Conservation (phyloP, 176 grass and related monocot genomes). For the Elaeis guineensis region DNA sequence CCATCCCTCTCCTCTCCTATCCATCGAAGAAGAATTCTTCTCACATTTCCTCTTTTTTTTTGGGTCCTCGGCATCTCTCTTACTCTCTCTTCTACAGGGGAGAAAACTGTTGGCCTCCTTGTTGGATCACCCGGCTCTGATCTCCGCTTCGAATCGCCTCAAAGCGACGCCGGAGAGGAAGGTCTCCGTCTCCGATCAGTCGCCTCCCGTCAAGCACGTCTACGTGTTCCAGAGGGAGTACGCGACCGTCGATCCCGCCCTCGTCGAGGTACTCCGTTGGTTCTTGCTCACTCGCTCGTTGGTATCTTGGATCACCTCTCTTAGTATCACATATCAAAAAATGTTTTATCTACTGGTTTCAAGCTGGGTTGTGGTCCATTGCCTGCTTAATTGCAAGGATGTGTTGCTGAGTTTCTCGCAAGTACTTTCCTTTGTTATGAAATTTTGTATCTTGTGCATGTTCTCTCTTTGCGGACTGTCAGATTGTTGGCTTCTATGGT, state of each 20-base stretch:
- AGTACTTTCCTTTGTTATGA: too few relatives aligned
- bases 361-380: too few relatives aligned
- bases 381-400: too few relatives aligned
- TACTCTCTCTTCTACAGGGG: constrained; percentile 1
- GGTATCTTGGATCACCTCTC: too few relatives aligned
- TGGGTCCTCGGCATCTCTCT: too few relatives aligned
- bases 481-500: too few relatives aligned
- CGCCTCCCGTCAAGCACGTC: constrained; percentile 35
- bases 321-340: too few relatives aligned
- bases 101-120: constrained; percentile 48
- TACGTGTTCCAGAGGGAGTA: constrained; percentile 91
- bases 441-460: too few relatives aligned
- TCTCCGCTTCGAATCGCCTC: constrained; percentile 40
- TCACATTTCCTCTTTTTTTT: background rate
- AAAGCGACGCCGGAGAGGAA: constrained; percentile 33
- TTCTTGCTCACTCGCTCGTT: background rate
- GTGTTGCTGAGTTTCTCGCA: too few relatives aligned
- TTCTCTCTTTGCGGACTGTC: too few relatives aligned
- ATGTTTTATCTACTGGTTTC: too few relatives aligned
- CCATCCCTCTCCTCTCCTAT: constrained; percentile 1
- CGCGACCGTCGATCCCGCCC: constrained; percentile 68
- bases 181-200: constrained; percentile 24
- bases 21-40: background rate
- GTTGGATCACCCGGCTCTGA: constrained; percentile 31
- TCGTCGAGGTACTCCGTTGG: constrained; percentile 38